Percentiles rank a stretch among this genome's conserved stretches.
These are phyloP conservation scores for Rosa multiflora DNA, from an alignment of 306 rosid genomes.

Conservation along the genomic window DNA sequence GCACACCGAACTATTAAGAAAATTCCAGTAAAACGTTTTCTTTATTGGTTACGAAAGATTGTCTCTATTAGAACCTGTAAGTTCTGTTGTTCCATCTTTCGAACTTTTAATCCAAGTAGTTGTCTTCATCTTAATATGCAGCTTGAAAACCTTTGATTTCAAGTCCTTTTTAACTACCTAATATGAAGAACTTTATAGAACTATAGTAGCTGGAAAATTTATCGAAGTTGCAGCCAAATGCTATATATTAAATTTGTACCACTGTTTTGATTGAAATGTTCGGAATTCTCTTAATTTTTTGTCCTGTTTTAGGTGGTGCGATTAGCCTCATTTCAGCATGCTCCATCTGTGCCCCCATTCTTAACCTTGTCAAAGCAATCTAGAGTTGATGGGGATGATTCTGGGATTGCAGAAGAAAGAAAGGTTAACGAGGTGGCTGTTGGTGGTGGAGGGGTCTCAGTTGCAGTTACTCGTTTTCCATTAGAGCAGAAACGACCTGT, in stretches of 20 bases:
- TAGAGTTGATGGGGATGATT: constrained; percentile 69
- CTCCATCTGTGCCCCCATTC: constrained; percentile 97
- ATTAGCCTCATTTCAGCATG: constrained; percentile 97
- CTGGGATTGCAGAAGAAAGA: constrained; percentile 67
- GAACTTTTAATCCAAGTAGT: not conserved
- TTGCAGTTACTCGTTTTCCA: constrained; percentile 94
- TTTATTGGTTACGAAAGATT: not conserved
- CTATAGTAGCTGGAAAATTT: not conserved
- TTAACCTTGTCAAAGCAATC: constrained; percentile 72
- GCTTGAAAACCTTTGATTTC: not conserved
- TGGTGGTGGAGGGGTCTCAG: constrained; percentile 99
- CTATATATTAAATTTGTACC: not conserved
- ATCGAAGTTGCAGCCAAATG: not conserved
- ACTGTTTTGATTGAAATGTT: not conserved
- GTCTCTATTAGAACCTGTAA: not conserved
- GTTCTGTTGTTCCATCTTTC: not conserved
- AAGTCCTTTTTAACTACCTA: not conserved
- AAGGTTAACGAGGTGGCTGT: constrained; percentile 88
- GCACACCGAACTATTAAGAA: not conserved
- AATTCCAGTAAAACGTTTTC: not conserved
- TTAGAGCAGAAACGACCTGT: constrained; percentile 96
- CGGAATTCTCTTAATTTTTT: constrained; percentile 13
- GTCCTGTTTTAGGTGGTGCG: constrained; percentile 77
- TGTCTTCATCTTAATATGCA: not conserved
- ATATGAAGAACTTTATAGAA: not conserved